Evolutionary conservation across 495 filamentous ascomycete genomes (phyloP).

Genomic region (Aspergillus nidulans): DNA sequence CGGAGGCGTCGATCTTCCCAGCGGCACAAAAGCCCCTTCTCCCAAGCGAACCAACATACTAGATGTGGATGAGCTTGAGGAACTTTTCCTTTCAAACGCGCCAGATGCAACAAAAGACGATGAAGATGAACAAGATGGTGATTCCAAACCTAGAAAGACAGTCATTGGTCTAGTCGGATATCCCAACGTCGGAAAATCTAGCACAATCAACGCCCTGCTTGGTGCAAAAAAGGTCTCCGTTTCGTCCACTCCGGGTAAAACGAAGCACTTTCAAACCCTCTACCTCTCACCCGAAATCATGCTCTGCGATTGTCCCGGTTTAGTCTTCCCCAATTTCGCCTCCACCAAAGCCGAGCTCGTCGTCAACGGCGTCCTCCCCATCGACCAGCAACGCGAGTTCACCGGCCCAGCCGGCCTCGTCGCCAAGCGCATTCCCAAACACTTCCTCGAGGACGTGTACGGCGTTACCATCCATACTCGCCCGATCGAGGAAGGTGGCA

Average conservation of each 20-base stretch:
- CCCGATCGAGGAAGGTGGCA: constrained; percentile 89
- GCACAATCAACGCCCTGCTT: constrained; percentile 96
- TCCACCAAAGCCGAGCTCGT: constrained; percentile 96
- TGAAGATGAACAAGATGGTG: constrained; percentile 34
- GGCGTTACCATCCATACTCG: constrained; percentile 82
- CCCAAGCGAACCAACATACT: constrained; percentile 70
- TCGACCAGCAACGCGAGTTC: constrained; percentile 94
- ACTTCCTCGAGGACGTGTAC: constrained; percentile 87
- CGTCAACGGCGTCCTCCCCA: constrained; percentile 90
- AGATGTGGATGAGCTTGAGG: constrained; percentile 87
- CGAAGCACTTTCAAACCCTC: constrained; percentile 99
- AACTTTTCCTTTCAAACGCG: constrained; percentile 74
- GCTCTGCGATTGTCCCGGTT: constrained; percentile 96
- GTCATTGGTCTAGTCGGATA: constrained; percentile 95
- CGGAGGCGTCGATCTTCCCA: constrained; percentile 22
- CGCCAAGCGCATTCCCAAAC: constrained; percentile 84
- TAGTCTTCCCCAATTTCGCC: constrained; percentile 98
- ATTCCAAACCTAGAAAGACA: constrained; percentile 53
- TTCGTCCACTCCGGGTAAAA: constrained; percentile 95
- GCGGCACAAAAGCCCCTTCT: constrained; percentile 1
- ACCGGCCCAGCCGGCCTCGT: constrained; percentile 84
- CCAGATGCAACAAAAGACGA: constrained; percentile 43
- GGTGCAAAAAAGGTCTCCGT: constrained; percentile 98
- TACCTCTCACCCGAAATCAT: constrained; percentile 84
- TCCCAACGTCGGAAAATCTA: constrained; percentile 98